phyloP scores from a whole-genome alignment of 129 eudicot genomes.

The Lactuca saligna region DNA sequence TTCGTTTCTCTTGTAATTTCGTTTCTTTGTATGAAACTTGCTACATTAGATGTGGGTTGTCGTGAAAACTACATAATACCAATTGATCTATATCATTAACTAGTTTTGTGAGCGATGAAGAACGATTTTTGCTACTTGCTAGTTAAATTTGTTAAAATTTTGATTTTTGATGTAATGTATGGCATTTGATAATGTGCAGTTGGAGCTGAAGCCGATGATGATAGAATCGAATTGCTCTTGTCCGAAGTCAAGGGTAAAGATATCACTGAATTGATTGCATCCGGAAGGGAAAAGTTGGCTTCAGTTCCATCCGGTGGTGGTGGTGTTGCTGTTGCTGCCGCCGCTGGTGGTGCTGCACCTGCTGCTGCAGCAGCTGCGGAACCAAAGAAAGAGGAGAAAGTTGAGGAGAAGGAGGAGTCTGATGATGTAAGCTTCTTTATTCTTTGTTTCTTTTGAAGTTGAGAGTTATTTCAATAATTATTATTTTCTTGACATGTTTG shows the following conservation, averaged over 20 bases:
- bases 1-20: not conserved
- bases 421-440: slow-evolving; percentile 46
- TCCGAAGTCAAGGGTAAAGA: slow-evolving; percentile 58
- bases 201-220: slow-evolving; percentile 78
- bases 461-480: not conserved
- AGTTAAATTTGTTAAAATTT: not conserved
- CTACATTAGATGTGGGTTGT: not conserved
- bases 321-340: slow-evolving; percentile 41
- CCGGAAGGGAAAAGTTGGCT: slow-evolving; percentile 71
- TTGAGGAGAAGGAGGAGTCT: slow-evolving; percentile 65
- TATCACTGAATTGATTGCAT: slow-evolving; percentile 57
- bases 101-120: too few species aligned
- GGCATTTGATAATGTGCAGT: slow-evolving; percentile 39
- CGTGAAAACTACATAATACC: too few species aligned
- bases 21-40: not conserved
- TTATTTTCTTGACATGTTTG: not conserved
- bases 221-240: slow-evolving; percentile 49
- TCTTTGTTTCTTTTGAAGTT: not conserved
- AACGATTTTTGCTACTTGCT: too few species aligned
- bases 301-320: slow-evolving; percentile 75
- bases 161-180: not conserved
- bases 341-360: slow-evolving; percentile 42
- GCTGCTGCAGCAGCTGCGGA: slow-evolving; percentile 55
- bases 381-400: slow-evolving; percentile 59
- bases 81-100: not conserved